Base-by-base conservation (phyloP, 129 eudicot species). In the Flaveria sonorensis region DNA sequence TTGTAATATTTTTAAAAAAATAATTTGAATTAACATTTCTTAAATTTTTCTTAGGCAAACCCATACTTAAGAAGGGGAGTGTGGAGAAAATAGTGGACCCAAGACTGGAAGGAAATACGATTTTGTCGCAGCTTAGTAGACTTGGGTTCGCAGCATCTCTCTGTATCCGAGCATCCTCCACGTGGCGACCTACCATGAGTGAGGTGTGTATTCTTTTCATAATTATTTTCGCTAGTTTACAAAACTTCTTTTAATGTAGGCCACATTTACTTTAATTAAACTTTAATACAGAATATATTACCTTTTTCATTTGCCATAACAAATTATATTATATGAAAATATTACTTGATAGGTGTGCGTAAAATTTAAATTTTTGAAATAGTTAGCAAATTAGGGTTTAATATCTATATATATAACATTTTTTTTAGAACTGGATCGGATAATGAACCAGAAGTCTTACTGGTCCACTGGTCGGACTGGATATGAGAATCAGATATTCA, bases 141-240 rank as follows among this genome's bases (percentile, higher is more conserved):
- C 84, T 94, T n/a, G 97, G 93, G 14, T 87, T 86, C 63, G 88
- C 85, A 10, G 97, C 99, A 36, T 91, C 99, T 70, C 92, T 94
- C 2, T 91, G 99, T 82, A 94, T 91, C 15, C 87, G 97, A 60
- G 86, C 93, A 32, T 83, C 97, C 43, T 84, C 97, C 23, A 81
- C 86, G 30, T 94, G 99, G 97, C 96, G 97, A 69, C 99, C 99
- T 4, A 88, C 93, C 43, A 91, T 94, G 93, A 91, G 93, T 51
- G 93, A 94, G 97, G 99, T 93, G 36, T 79, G 60, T 68, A 48
- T 79, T 32, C 52, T 28, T 68, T 51, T 75, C 13, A 48, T 66
- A 30, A 21, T n/a, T 47, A 19, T 52, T 45, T 45, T 39, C 11
- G 13, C 10, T 47, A 39, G 2, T 23, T 19, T 48, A 60, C 62